Percentiles rank a stretch among this genome's conserved stretches.
phyloP scores from a whole-genome alignment of 2,329 filamentous ascomycete species.

The Dactylella cylindrospora region DNA sequence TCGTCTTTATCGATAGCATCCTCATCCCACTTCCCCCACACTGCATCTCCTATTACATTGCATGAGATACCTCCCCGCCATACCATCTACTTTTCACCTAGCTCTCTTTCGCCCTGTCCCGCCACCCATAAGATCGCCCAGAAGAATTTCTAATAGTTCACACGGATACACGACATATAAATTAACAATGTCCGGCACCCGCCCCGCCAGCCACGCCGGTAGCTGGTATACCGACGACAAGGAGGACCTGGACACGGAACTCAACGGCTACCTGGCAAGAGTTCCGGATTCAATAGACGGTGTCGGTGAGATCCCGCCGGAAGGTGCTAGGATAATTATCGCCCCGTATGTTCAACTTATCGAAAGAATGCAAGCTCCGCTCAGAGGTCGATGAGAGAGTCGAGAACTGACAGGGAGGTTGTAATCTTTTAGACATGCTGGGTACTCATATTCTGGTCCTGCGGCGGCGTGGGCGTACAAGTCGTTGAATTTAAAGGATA shows the following conservation, averaged over 20 bases:
- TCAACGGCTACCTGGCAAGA: conserved; percentile 71
- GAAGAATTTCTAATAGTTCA: not conserved
- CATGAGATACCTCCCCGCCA: not conserved
- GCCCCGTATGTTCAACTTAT: conserved; percentile 67
- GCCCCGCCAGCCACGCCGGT: conserved; percentile 71
- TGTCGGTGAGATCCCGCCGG: conserved; percentile 55
- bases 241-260: conserved; percentile 64
- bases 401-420: conserved; percentile 3
- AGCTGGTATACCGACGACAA: conserved; percentile 77
- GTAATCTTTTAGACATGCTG: conserved; percentile 70
- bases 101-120: too few relatives aligned
- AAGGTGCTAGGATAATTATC: conserved; percentile 75
- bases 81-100: not conserved
- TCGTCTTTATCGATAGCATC: conserved; percentile 12
- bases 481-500: conserved; percentile 74
- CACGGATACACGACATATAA: not conserved
- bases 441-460: conserved; percentile 86
- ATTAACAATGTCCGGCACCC: conserved; percentile 18
- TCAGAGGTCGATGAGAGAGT: conserved; percentile 47
- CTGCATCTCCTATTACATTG: too few relatives aligned
- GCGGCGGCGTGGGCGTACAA: conserved; percentile 96
- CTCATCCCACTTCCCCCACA: not conserved
- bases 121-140: too few relatives aligned
- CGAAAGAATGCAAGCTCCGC: conserved; percentile 34
- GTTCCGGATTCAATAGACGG: conserved; percentile 69